These are phyloP conservation scores for Tulasnella sp. DNA, from an alignment of 768 basidiomycete genomes.

Conservation along the genomic window DNA sequence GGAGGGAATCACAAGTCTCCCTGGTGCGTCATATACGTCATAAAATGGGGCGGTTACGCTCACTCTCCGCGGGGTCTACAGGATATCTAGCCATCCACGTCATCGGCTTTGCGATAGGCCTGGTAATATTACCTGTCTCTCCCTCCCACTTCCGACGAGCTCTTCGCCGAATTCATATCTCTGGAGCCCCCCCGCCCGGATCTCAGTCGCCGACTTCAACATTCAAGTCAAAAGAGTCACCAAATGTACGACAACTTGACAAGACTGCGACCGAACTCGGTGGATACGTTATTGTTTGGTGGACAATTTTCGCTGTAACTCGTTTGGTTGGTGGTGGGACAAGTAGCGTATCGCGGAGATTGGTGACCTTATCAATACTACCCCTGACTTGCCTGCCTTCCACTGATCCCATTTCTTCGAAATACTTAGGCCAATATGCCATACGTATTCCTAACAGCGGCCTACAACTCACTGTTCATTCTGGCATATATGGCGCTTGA, in stretches of 20 bases:
- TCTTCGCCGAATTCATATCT: slow-evolving; percentile 24
- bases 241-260: slow-evolving; percentile 26
- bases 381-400: not conserved
- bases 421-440: slow-evolving; percentile 63
- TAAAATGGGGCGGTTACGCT: too few relatives aligned
- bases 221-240: not conserved
- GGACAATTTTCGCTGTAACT: slow-evolving; percentile 41
- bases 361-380: slow-evolving; percentile 35
- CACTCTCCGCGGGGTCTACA: slow-evolving; percentile 23
- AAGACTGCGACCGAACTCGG: slow-evolving; percentile 69
- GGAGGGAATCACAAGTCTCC: slow-evolving; percentile 76
- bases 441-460: slow-evolving; percentile 82
- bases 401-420: not conserved
- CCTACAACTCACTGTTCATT: slow-evolving; percentile 80
- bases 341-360: slow-evolving; percentile 45
- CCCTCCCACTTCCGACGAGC: slow-evolving; percentile 57
- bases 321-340: slow-evolving; percentile 17
- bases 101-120: slow-evolving; percentile 72
- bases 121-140: slow-evolving; percentile 65
- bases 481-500: slow-evolving; percentile 73
- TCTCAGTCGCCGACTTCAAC: not conserved
- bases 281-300: slow-evolving; percentile 72
- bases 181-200: not conserved
- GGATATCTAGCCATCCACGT: slow-evolving; percentile 89
- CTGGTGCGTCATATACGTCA: slow-evolving; percentile 38